phyloP scores from a whole-genome alignment of 169 alveolate genomes.

The Plasmodium sp. region DNA sequence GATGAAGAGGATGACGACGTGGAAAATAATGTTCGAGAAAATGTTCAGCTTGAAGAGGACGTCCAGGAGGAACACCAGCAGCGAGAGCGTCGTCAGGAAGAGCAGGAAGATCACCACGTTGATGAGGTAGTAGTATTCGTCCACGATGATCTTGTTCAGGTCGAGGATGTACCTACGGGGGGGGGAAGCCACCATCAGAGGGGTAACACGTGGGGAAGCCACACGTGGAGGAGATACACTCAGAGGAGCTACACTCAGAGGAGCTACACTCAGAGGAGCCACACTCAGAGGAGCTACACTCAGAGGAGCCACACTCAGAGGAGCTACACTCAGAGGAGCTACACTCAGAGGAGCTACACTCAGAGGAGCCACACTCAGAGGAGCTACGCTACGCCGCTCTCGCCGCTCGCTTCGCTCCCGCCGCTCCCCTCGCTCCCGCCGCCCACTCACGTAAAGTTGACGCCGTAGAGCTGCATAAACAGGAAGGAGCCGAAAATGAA shows the following conservation, averaged over 20 bases:
- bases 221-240: too few relatives aligned
- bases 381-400: too few relatives aligned
- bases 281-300: too few relatives aligned
- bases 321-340: too few relatives aligned
- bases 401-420: too few relatives aligned
- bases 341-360: not conserved
- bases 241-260: too few relatives aligned
- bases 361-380: too few relatives aligned
- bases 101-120: slow-evolving; percentile 38
- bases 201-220: not conserved
- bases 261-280: too few relatives aligned
- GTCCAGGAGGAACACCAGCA: slow-evolving; percentile 77
- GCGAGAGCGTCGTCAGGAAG: slow-evolving; percentile 62
- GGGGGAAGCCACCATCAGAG: not conserved
- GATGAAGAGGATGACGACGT: slow-evolving; percentile 14
- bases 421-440: too few relatives aligned
- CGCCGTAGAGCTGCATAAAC: slow-evolving; percentile 60
- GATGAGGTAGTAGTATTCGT: slow-evolving; percentile 62
- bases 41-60: slow-evolving; percentile 71
- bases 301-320: too few relatives aligned
- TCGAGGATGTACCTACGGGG: slow-evolving; percentile 48
- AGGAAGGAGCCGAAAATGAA: slow-evolving; percentile 53
- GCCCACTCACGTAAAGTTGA: slow-evolving; percentile 43
- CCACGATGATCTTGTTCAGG: slow-evolving; percentile 54
- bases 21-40: slow-evolving; percentile 22